Percentiles rank a stretch among this genome's conserved stretches.
Conservation (phyloP, 495 filamentous ascomycete species). For the Aspergillus sparsus region DNA sequence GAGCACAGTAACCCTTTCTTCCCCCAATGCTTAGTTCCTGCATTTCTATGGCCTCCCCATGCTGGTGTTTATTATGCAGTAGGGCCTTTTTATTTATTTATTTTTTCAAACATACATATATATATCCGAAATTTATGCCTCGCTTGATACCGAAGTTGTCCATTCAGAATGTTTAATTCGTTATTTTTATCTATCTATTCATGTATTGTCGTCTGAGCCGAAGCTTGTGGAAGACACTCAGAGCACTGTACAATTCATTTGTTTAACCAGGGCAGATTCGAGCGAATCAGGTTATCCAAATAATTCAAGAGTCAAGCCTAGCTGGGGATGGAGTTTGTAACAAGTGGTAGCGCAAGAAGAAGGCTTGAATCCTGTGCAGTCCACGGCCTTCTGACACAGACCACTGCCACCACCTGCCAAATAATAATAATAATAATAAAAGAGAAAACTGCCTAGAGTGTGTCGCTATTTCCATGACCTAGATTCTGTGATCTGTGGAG, state of each 20-base stretch:
- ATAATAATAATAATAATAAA: not conserved
- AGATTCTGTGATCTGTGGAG: constrained; percentile 1
- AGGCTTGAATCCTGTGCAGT: not conserved
- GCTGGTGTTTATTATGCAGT: too few species aligned
- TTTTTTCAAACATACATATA: too few species aligned
- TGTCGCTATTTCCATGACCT: not conserved
- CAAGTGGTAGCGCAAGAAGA: not conserved
- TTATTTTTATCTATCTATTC: constrained; percentile 5
- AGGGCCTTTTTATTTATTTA: too few species aligned
- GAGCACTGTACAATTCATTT: not conserved
- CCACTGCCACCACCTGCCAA: not conserved
- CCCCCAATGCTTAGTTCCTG: too few species aligned
- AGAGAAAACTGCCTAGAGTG: not conserved
- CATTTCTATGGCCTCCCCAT: too few species aligned
- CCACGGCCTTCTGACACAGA: not conserved
- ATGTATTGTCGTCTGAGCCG: not conserved
- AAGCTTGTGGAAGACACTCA: not conserved
- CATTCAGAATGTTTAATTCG: not conserved
- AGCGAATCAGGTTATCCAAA: not conserved
- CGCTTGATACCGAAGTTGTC: too few species aligned
- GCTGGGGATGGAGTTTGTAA: not conserved
- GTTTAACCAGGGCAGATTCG: not conserved
- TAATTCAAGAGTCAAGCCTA: not conserved
- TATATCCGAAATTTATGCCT: too few species aligned
- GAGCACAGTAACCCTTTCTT: too few species aligned